These are phyloP conservation scores for Handroanthus guayacan DNA, from an alignment of 257 asterid species.

Conservation along the genomic window DNA sequence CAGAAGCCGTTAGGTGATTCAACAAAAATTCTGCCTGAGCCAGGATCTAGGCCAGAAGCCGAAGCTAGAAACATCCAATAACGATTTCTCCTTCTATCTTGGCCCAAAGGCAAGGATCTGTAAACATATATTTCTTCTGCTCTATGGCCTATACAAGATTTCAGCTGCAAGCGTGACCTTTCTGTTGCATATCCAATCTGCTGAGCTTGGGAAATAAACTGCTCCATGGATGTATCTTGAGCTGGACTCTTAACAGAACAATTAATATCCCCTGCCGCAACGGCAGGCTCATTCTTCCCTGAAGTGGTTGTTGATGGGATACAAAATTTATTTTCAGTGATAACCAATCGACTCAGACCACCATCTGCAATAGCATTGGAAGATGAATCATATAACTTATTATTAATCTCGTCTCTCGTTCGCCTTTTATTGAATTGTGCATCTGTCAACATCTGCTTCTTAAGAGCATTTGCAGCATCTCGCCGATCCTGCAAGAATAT, in stretches of 20 bases:
- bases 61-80: conserved; percentile 95
- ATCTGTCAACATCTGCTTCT: conserved; percentile 98
- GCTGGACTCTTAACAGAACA: conserved; percentile 46
- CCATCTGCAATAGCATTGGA: conserved; percentile 62
- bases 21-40: conserved; percentile 91
- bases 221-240: conserved; percentile 49
- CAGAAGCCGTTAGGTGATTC: conserved; percentile 79
- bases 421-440: conserved; percentile 93
- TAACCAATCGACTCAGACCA: conserved; percentile 66
- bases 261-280: conserved; percentile 50
- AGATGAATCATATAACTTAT: conserved; percentile 68
- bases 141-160: conserved; percentile 86
- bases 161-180: conserved; percentile 89
- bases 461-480: conserved; percentile 89
- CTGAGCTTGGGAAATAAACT: conserved; percentile 58
- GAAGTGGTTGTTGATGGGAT: conserved; percentile 50
- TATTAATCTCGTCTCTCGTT: conserved; percentile 72
- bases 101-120: conserved; percentile 97
- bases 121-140: conserved; percentile 90
- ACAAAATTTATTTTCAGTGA: conserved; percentile 47
- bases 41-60: conserved; percentile 85
- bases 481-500: conserved; percentile 79
- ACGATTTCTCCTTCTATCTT: conserved; percentile 94
- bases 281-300: conserved; percentile 64
- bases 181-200: conserved; percentile 79